Conservation (phyloP, 345 rosid species). For the Pseudoturritis turrita region DNA sequence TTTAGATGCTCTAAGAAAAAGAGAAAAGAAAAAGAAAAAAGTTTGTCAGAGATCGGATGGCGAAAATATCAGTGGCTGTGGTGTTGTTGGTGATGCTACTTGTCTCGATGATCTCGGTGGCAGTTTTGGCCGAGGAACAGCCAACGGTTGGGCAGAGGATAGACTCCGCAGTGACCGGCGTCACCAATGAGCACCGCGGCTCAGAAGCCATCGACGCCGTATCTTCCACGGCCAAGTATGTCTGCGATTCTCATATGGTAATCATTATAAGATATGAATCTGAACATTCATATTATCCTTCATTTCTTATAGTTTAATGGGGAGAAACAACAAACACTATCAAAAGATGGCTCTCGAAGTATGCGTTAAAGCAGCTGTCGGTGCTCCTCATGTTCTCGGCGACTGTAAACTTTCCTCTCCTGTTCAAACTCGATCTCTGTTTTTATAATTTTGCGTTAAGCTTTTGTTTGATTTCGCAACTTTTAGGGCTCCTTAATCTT, state of each 20-base stretch:
- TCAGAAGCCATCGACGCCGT: conserved; percentile 5
- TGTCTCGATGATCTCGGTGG: neutral
- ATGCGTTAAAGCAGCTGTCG: conserved; percentile 79
- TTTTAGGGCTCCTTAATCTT: neutral
- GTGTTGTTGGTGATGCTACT: conserved; percentile 19
- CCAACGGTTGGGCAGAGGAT: conserved; percentile 22
- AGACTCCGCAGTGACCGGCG: neutral
- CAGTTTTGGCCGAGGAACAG: conserved; percentile 13
- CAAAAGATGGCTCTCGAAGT: conserved; percentile 65
- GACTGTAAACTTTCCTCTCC: conserved; percentile 48
- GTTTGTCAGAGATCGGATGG: conserved; percentile 8
- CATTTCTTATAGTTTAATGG: too few species aligned
- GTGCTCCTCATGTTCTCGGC: conserved; percentile 64
- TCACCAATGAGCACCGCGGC: conserved; percentile 19
- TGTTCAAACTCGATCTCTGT: neutral
- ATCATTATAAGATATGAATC: neutral
- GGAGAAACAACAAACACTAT: too few species aligned
- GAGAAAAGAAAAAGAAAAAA: neutral
- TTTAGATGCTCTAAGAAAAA: too few species aligned
- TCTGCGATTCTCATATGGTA: neutral
- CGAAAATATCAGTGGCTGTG: conserved; percentile 2
- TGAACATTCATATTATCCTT: neutral
- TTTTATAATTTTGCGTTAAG: neutral
- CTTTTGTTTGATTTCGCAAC: neutral
- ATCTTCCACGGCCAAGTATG: conserved; percentile 22